Percentiles rank a stretch among this genome's conserved stretches.
These are phyloP conservation scores for Verticillium longisporum DNA, from an alignment of 2,329 filamentous ascomycete species.

Conservation along the genomic window DNA sequence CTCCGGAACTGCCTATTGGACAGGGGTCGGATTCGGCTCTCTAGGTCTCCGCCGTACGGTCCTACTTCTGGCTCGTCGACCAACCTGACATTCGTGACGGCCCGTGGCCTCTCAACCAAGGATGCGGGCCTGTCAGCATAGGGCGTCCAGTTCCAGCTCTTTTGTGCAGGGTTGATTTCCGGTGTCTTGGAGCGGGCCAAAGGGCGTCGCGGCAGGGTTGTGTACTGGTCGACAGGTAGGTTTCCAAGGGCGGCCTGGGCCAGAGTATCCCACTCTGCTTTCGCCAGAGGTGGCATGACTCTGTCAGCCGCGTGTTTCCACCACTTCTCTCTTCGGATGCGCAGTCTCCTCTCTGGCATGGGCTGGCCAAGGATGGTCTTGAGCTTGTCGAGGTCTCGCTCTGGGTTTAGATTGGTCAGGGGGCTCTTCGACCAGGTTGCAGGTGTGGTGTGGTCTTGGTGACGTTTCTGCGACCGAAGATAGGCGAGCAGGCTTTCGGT, in stretches of 20 bases:
- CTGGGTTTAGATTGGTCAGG: conserved; percentile 24
- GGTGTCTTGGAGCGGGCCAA: conserved; percentile 12
- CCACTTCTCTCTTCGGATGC: conserved; percentile 37
- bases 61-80: conserved; percentile 28
- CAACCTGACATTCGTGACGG: conserved; percentile 25
- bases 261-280: conserved; percentile 50
- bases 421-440: conserved; percentile 16
- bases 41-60: conserved; percentile 23
- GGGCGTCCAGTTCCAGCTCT: conserved; percentile 33
- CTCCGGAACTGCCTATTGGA: conserved; percentile 38
- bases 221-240: conserved; percentile 27
- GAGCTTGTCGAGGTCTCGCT: conserved; percentile 24
- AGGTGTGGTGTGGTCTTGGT: conserved; percentile 18
- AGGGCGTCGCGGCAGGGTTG: conserved; percentile 27
- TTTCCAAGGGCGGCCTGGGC: conserved; percentile 35
- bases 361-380: conserved; percentile 44
- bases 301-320: conserved; percentile 39
- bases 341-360: conserved; percentile 26
- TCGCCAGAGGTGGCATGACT: conserved; percentile 46
- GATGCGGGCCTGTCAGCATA: conserved; percentile 32
- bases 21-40: conserved; percentile 16
- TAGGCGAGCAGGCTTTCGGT: conserved; percentile 33
- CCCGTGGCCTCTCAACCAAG: conserved; percentile 27
- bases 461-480: conserved; percentile 31
- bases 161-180: background rate